Percentiles rank a stretch among this genome's conserved stretches.
phyloP scores from a whole-genome alignment of 2,329 filamentous ascomycete genomes.

The Exophiala dermatitidis region DNA sequence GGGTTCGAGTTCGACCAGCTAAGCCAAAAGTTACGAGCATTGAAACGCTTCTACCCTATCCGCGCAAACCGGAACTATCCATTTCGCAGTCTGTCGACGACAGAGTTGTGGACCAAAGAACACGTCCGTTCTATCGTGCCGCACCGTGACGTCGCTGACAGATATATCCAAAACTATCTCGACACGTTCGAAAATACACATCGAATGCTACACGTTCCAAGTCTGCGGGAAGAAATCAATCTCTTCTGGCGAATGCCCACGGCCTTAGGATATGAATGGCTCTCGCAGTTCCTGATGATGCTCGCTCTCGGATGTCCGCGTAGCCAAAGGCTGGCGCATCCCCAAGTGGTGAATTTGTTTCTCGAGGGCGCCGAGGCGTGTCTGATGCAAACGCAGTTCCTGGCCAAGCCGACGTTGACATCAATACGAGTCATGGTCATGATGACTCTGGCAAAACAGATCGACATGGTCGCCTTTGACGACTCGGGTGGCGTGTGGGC shows the following conservation, averaged over 20 bases:
- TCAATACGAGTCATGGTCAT: neutral
- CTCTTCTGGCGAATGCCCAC: neutral
- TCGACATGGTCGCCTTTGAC: neutral
- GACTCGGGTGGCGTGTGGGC: neutral
- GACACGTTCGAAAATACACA: neutral
- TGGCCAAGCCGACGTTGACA: neutral
- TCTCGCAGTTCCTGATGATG: neutral
- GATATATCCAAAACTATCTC: neutral
- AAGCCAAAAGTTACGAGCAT: neutral
- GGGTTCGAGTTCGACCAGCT: neutral
- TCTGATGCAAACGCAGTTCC: neutral
- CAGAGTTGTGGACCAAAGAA: neutral
- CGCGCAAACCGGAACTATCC: neutral
- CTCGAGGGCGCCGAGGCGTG: neutral
- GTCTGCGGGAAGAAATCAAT: neutral
- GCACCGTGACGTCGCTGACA: neutral
- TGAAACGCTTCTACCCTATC: neutral
- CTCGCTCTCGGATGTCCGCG: neutral
- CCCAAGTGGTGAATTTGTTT: neutral
- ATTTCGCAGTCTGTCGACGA: neutral
- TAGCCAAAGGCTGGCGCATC: neutral
- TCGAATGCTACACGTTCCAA: neutral
- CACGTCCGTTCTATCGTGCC: neutral
- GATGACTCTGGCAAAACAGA: neutral
- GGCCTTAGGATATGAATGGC: neutral